Base-by-base conservation (phyloP, 1,139 yeast species). In the Candida tunisiensis region DNA sequence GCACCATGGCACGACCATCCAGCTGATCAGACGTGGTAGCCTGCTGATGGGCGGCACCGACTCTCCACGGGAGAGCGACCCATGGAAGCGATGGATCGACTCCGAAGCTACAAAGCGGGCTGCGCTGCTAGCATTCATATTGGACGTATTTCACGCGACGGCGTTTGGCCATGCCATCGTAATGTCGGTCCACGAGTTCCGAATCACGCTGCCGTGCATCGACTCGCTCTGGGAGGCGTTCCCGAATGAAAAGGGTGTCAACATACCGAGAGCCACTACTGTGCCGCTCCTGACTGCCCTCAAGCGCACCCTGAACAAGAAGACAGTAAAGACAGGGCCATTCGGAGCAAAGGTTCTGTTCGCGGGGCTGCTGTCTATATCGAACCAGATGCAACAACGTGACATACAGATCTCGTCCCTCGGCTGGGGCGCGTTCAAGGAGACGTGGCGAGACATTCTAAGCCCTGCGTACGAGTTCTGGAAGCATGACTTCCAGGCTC, bases 121-220 rank as follows among this genome's bases (percentile, higher is more conserved):
- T 4, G 80, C 92, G 1, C 65, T 74, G 32, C 69, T 77, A 65
- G 80, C 88, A 3, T 80, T 80, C 46, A 74, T 74, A 40, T 57
- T 77, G 42, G 93, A 80, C 47, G 71, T 75, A 2, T 63, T 74
- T 15, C 91, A 80, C 50, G 78, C 82, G n/a, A 66, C 77, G 19
- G 65, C 78, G 29, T 79, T 77, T 51, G 77, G 92, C 5, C 92
- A 80, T 48, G 64, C 71, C 23, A 63, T 77, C 21, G 68, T 69
- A 25, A 59, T 80, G 25, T 63, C 71, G 31, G 74, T 80, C 18
- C 75, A 72, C 42, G 65, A 80, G 41, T 59, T 82, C 27, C 83
- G 82, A 41, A 52, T 74, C 34, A 62, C 73, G 25, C 55, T 80
- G 43, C 94, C 93, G 0, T 80, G 92, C 43, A 72, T 74, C 31